Conservation (phyloP, 2,329 filamentous ascomycete genomes). For the Lasiodiplodia theobromae region DNA sequence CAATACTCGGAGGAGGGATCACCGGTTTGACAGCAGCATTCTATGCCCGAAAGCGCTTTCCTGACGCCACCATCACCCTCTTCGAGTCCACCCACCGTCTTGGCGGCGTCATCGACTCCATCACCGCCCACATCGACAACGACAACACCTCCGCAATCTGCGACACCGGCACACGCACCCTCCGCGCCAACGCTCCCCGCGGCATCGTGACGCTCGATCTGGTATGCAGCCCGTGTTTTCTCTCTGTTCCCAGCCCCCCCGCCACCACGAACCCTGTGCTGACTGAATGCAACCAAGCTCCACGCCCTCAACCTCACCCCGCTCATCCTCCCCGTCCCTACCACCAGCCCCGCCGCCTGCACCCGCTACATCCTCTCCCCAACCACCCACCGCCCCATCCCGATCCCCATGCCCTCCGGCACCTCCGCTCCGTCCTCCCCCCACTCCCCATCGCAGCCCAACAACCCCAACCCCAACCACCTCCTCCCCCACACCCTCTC, state of each 20-base stretch:
- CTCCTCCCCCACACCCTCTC: not conserved
- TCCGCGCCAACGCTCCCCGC: slow-evolving; percentile 15
- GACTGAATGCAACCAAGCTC: not conserved
- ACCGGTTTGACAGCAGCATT: slow-evolving; percentile 11
- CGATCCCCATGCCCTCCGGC: not conserved
- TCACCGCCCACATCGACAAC: not conserved
- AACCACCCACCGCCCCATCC: not conserved
- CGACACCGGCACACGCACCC: slow-evolving; percentile 9
- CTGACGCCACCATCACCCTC: slow-evolving; percentile 11
- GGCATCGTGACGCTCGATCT: slow-evolving; percentile 17
- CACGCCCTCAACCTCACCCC: not conserved
- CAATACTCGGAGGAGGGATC: slow-evolving; percentile 20
- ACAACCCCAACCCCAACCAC: not conserved
- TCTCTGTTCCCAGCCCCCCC: not conserved
- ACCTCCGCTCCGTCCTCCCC: not conserved
- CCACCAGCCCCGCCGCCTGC: not conserved
- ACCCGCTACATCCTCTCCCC: slow-evolving; percentile 14
- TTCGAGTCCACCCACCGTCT: slow-evolving; percentile 6
- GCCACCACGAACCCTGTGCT: not conserved
- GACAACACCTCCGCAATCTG: not conserved
- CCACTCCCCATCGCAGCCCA: too few species aligned
- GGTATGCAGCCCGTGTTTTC: not conserved
- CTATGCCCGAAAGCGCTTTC: slow-evolving; percentile 13
- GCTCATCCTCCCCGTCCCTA: not conserved
- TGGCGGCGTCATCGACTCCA: slow-evolving; percentile 15